phyloP scores from a whole-genome alignment of 495 filamentous ascomycete species.

The Pseudotulostoma volvatum region DNA sequence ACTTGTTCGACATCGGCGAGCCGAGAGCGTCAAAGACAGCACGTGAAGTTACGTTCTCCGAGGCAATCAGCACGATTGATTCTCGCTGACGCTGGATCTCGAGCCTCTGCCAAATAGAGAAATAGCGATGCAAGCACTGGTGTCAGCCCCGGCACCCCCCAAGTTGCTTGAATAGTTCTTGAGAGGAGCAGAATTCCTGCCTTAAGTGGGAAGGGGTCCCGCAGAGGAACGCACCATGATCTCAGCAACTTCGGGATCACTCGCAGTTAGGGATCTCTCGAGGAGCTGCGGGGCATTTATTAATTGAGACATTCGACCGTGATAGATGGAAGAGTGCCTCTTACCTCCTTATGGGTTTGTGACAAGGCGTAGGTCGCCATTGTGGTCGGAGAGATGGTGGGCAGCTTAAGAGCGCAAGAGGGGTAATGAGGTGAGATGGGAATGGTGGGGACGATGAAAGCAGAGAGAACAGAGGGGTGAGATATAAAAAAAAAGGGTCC shows the following conservation, averaged over 20 bases:
- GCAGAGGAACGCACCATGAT: constrained; percentile 5
- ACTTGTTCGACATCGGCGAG: constrained; percentile 98
- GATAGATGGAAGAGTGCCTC: too few relatives aligned
- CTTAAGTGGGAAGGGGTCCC: too few relatives aligned
- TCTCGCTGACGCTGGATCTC: constrained; percentile 59
- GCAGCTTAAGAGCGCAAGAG: too few relatives aligned
- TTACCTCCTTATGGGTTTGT: constrained; percentile 5
- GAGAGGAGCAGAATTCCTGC: too few relatives aligned
- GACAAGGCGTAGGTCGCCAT: constrained; percentile 6
- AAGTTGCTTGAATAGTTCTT: too few relatives aligned
- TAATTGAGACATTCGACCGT: too few relatives aligned
- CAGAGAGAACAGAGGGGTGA: not conserved
- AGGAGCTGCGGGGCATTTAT: too few relatives aligned
- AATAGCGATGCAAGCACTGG: too few relatives aligned
- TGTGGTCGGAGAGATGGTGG: not conserved
- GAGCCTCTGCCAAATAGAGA: constrained; percentile 1
- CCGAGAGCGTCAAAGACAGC: constrained; percentile 91
- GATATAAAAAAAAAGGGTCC: not conserved
- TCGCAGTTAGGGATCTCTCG: constrained; percentile 1
- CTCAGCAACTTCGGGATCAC: constrained; percentile 5
- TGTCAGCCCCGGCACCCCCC: too few relatives aligned
- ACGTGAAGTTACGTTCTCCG: constrained; percentile 97
- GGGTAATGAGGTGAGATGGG: too few relatives aligned
- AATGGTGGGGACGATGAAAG: not conserved
- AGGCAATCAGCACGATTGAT: constrained; percentile 97